Evolutionary conservation across 805 yeast genomes (phyloP).

Genomic region (Helenozyma rhizophorensis): DNA sequence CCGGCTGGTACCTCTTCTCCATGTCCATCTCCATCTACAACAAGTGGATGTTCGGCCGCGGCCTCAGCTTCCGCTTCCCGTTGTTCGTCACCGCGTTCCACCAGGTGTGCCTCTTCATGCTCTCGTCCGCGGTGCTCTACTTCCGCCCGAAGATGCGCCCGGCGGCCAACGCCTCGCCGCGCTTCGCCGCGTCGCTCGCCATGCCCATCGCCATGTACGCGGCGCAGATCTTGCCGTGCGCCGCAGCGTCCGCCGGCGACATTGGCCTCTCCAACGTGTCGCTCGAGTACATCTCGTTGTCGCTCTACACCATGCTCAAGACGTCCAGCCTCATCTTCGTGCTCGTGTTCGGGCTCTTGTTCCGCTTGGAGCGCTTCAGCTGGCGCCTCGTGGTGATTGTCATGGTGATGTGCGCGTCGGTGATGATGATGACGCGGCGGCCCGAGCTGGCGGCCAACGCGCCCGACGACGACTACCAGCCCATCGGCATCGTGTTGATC

Average conservation of each 20-base stretch:
- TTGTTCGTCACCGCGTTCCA: constrained; percentile 80
- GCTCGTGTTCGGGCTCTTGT: constrained; percentile 77
- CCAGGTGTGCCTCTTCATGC: constrained; percentile 61
- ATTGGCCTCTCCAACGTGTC: constrained; percentile 90
- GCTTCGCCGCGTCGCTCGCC: constrained; percentile 13
- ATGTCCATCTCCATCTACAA: constrained; percentile 74
- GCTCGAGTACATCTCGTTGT: constrained; percentile 70
- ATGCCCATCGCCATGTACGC: constrained; percentile 31
- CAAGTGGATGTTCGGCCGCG: constrained; percentile 94
- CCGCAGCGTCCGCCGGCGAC: constrained; percentile 86
- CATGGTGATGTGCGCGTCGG: constrained; percentile 75
- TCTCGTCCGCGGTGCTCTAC: constrained; percentile 47
- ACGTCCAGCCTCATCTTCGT: constrained; percentile 88
- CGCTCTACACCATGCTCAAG: constrained; percentile 90
- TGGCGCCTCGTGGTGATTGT: constrained; percentile 69
- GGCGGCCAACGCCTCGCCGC: constrained; percentile 8
- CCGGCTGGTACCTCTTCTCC: constrained; percentile 71
- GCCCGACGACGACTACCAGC: constrained; percentile 18
- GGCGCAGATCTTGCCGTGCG: constrained; percentile 71
- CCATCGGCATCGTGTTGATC: constrained; percentile 68
- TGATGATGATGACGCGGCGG: constrained; percentile 74
- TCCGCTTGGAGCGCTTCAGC: constrained; percentile 71
- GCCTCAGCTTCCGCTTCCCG: constrained; percentile 78
- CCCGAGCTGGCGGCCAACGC: constrained; percentile 17
- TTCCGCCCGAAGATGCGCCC: constrained; percentile 49